Evolutionary conservation across 148 eudicot genomes (phyloP).

Genomic region (Tetragonia tetragonoides): DNA sequence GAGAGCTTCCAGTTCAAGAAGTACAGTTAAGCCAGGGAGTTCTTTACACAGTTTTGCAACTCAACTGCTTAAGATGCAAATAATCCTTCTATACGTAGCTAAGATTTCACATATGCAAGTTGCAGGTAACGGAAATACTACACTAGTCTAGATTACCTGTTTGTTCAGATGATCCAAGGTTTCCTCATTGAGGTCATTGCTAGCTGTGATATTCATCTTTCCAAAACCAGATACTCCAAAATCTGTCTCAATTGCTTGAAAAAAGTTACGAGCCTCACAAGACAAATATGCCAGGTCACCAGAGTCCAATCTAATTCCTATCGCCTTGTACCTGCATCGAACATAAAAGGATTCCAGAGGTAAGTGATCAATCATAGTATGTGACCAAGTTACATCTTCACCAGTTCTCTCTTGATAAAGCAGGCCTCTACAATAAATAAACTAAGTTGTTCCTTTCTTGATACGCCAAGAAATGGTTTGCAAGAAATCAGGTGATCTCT

Average conservation of each 20-base stretch:
- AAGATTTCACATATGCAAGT: neutral
- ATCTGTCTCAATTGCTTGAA: conserved; percentile 68
- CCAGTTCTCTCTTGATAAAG: neutral
- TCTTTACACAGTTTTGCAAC: neutral
- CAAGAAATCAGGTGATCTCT: neutral
- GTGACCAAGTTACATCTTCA: neutral
- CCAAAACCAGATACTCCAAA: conserved; percentile 75
- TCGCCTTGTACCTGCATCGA: conserved; percentile 74
- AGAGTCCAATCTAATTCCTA: conserved; percentile 92
- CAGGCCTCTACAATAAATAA: neutral
- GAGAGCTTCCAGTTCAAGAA: too few species aligned
- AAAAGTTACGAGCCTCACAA: conserved; percentile 81
- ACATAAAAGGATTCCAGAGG: conserved; percentile 11
- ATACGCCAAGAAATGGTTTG: neutral
- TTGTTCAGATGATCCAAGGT: conserved; percentile 93
- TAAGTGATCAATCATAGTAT: neutral
- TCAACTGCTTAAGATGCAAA: neutral
- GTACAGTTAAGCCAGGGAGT: neutral
- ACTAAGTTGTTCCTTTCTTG: neutral
- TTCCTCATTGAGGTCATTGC: conserved; percentile 97
- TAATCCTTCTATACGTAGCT: neutral
- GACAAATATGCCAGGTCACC: conserved; percentile 97
- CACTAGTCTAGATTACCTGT: conserved; percentile 49
- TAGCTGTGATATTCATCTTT: conserved; percentile 77
- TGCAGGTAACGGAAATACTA: neutral